phyloP scores from a whole-genome alignment of 306 rosid species.

The Trichosanthes truncata region DNA sequence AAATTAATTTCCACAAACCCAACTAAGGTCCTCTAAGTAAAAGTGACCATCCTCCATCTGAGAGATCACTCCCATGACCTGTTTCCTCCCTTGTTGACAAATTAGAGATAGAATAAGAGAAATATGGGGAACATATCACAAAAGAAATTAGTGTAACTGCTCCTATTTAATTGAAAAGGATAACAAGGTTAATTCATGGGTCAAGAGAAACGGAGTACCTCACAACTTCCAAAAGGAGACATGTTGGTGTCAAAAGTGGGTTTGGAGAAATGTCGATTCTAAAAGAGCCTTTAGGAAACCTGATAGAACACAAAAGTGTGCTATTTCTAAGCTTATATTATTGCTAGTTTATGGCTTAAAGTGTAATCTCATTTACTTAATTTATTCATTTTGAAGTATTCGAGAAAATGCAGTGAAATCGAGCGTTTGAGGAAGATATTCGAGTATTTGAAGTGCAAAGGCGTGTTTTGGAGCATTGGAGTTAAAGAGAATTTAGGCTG shows the following conservation, averaged over 20 bases:
- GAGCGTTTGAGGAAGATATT: too few species aligned
- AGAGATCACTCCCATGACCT: conserved; percentile 85
- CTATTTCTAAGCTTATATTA: too few species aligned
- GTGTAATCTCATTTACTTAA: too few species aligned
- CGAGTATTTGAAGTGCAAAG: too few species aligned
- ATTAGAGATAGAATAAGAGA: conserved; percentile 93
- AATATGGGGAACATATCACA: conserved; percentile 40
- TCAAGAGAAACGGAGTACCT: conserved; percentile 31
- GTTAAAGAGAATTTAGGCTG: too few species aligned
- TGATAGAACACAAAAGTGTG: too few species aligned
- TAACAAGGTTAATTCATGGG: too few species aligned
- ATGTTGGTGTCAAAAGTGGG: conserved; percentile 63
- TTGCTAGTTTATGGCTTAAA: too few species aligned
- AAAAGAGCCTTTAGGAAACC: conserved; percentile 79
- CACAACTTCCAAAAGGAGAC: conserved; percentile 71
- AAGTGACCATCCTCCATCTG: conserved; percentile 86
- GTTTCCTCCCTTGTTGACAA: conserved; percentile 66
- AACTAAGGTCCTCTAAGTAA: conserved; percentile 76
- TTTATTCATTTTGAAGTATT: too few species aligned
- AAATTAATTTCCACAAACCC: conserved; percentile 70
- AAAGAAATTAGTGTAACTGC: not conserved
- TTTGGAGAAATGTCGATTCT: conserved; percentile 68
- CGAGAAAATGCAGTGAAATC: too few species aligned
- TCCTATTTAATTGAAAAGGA: not conserved
- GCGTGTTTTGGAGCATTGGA: too few species aligned